Conservation (phyloP, 768 basidiomycete genomes). For the Filobasidium floriforme region DNA sequence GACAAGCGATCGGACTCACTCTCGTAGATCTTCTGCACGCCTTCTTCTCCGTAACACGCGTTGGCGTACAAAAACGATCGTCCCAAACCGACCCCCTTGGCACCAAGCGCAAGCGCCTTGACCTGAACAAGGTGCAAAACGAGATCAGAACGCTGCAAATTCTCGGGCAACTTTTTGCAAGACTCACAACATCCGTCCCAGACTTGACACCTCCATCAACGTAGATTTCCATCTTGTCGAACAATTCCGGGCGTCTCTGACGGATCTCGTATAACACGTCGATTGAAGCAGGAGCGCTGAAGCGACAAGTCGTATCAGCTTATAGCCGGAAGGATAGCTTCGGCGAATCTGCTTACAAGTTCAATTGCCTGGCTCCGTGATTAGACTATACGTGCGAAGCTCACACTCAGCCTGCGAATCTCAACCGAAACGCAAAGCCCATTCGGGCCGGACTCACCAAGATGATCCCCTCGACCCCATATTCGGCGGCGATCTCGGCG, state of each 20-base stretch:
- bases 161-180: too few species aligned
- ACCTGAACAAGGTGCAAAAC: conserved; percentile 38
- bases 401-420: not conserved
- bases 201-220: conserved; percentile 76
- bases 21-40: conserved; percentile 38
- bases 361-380: conserved; percentile 63
- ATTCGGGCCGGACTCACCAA: conserved; percentile 44
- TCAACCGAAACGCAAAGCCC: not conserved
- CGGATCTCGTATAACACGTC: conserved; percentile 66
- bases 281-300: conserved; percentile 45
- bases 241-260: conserved; percentile 61
- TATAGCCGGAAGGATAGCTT: conserved; percentile 26
- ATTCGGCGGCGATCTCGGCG: conserved; percentile 72
- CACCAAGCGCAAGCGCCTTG: conserved; percentile 72
- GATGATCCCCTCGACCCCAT: conserved; percentile 81
- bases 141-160: too few species aligned
- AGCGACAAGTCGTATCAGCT: conserved; percentile 16
- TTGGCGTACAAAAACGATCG: conserved; percentile 47
- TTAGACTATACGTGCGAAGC: conserved; percentile 53
- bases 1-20: conserved; percentile 43
- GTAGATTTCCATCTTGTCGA: conserved; percentile 55
- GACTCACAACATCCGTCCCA: conserved; percentile 64
- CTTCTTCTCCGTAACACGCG: conserved; percentile 47
- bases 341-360: conserved; percentile 41
- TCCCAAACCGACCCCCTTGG: conserved; percentile 46